Conservation (phyloP, 2,329 filamentous ascomycete genomes). For the Fulvia fulva region DNA sequence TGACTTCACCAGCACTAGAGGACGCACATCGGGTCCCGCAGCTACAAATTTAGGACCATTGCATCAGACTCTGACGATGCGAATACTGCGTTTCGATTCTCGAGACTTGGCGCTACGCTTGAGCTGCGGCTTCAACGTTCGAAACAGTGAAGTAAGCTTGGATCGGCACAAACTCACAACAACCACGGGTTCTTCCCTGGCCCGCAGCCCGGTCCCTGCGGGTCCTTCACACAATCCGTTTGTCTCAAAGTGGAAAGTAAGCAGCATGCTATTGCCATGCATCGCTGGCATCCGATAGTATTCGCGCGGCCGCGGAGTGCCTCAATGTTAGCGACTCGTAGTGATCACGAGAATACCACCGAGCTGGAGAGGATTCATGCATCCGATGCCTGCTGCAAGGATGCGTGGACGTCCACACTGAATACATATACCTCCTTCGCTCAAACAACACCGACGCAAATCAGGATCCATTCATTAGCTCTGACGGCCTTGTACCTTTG, state of each 20-base stretch:
- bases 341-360: not conserved
- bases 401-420: not conserved
- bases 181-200: not conserved
- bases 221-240: not conserved
- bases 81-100: not conserved
- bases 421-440: not conserved
- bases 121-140: not conserved
- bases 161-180: not conserved
- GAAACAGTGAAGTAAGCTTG: not conserved
- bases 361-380: not conserved
- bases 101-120: not conserved
- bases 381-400: not conserved
- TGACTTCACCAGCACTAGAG: not conserved
- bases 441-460: not conserved
- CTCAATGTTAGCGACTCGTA: not conserved
- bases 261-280: not conserved
- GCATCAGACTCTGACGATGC: not conserved
- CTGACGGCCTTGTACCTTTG: not conserved
- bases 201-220: not conserved
- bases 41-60: not conserved
- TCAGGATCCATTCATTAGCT: not conserved
- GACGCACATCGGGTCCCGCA: not conserved
- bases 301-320: not conserved
- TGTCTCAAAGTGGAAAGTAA: not conserved
- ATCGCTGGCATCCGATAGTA: not conserved